phyloP scores from a whole-genome alignment of 208 protist species.

The Herpetomonas muscarum region DNA sequence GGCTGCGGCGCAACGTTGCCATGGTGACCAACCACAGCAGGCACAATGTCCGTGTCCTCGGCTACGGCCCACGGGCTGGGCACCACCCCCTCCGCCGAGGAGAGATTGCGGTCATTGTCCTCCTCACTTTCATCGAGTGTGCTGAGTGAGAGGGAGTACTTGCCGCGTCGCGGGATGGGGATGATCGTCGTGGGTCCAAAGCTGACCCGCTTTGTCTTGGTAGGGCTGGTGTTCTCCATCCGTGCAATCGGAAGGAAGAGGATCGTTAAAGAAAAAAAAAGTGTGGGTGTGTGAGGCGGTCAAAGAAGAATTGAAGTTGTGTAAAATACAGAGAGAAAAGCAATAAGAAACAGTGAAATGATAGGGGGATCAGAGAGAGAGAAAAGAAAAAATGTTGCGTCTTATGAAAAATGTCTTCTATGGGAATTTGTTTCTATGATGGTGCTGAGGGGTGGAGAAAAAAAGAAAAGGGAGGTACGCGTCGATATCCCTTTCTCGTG shows the following conservation, averaged over 20 bases:
- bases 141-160: conserved; percentile 2
- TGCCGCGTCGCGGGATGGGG: conserved; percentile 7
- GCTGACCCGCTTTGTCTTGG: conserved; percentile 8
- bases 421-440: too few species aligned
- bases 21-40: too few species aligned
- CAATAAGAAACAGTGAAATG: too few species aligned
- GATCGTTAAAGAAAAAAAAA: conserved; percentile 11
- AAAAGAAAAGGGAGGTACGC: neutral
- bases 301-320: neutral
- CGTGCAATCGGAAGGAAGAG: neutral
- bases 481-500: neutral
- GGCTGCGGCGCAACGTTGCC: too few species aligned
- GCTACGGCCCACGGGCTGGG: too few species aligned
- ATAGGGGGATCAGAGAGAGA: neutral
- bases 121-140: neutral
- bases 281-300: neutral
- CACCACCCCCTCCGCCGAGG: too few species aligned
- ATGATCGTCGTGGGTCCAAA: conserved; percentile 15
- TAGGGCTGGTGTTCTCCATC: neutral
- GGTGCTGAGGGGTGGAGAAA: neutral
- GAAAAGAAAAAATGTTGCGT: conserved; percentile 2
- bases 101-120: too few species aligned
- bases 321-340: too few species aligned
- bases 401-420: neutral
- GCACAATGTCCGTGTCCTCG: too few species aligned